Conservation (phyloP, 2,329 filamentous ascomycete species). For the Pseudogymnoascus sp. region DNA sequence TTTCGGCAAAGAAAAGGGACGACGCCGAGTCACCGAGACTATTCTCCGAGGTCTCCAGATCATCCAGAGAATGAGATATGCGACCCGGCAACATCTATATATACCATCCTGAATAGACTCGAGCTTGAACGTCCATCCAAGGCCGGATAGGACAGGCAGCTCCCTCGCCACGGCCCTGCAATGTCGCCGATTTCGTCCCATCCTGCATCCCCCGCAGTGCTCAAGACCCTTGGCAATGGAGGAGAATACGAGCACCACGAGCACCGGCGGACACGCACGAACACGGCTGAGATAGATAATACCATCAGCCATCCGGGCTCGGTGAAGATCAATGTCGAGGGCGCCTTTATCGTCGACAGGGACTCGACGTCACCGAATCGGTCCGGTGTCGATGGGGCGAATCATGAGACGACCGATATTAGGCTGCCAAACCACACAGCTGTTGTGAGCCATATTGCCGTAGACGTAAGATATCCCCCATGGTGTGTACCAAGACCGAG, state of each 20-base stretch:
- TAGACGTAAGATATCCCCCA: constrained; percentile 63
- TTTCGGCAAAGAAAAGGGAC: constrained; percentile 9
- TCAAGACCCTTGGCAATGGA: constrained; percentile 9
- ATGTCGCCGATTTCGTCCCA: constrained; percentile 3
- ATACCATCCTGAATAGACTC: constrained; percentile 2
- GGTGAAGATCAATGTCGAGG: constrained; percentile 92
- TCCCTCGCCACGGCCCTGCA: background rate
- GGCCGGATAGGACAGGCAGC: constrained; percentile 2
- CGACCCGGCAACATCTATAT: background rate
- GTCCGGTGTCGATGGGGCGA: constrained; percentile 37
- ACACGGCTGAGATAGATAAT: constrained; percentile 32
- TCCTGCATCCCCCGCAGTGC: background rate
- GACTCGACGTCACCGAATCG: constrained; percentile 50
- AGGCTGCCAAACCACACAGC: constrained; percentile 92
- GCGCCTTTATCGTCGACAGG: constrained; percentile 92
- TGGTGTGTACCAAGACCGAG: background rate
- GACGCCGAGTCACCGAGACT: constrained; percentile 1
- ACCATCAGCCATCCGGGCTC: constrained; percentile 55
- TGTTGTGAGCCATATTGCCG: constrained; percentile 91
- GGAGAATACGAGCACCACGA: constrained; percentile 1
- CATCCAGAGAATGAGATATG: constrained; percentile 1
- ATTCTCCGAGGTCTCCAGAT: background rate
- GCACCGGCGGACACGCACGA: constrained; percentile 24
- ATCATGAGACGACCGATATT: constrained; percentile 81
- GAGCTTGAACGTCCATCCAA: constrained; percentile 8